These are phyloP conservation scores for Fusarium sublunatum DNA, from an alignment of 2,329 filamentous ascomycete genomes.

Conservation along the genomic window DNA sequence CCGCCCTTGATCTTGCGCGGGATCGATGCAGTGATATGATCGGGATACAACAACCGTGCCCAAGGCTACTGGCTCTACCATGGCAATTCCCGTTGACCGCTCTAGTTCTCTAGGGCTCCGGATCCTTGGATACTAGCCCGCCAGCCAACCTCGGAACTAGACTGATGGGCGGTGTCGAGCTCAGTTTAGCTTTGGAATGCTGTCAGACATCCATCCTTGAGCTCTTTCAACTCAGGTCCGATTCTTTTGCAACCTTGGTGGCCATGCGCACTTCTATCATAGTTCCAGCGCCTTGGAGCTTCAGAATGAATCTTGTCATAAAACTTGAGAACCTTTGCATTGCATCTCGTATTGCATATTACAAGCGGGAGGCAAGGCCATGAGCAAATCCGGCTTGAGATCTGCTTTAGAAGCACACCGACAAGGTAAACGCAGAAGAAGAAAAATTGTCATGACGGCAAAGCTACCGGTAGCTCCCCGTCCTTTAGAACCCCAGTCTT, in stretches of 20 bases:
- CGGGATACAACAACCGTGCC: constrained; percentile 30
- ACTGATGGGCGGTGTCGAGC: constrained; percentile 44
- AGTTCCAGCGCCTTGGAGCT: constrained; percentile 12
- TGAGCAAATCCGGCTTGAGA: background rate
- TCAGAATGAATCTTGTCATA: background rate
- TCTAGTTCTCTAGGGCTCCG: constrained; percentile 40
- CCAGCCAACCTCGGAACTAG: constrained; percentile 42
- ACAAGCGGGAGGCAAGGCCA: background rate
- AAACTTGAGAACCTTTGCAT: background rate
- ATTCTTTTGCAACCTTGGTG: constrained; percentile 29
- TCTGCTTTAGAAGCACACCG: constrained; percentile 29
- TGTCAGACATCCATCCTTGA: constrained; percentile 33
- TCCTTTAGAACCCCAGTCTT: constrained; percentile 40
- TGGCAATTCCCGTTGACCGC: constrained; percentile 46
- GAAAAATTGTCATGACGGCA: constrained; percentile 35
- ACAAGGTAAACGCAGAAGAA: constrained; percentile 20
- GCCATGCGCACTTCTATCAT: constrained; percentile 31
- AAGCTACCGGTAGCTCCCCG: constrained; percentile 46
- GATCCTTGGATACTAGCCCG: constrained; percentile 41
- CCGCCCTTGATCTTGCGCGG: constrained; percentile 35
- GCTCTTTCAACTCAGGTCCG: constrained; percentile 38
- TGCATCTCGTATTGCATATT: background rate
- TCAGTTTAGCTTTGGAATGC: constrained; percentile 37
- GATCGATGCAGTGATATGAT: constrained; percentile 36
- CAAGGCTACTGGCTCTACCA: constrained; percentile 29